Percentiles rank a stretch among this genome's conserved stretches.
phyloP scores from a whole-genome alignment of 108 stramenopile species.

The Nitzschia sp. region DNA sequence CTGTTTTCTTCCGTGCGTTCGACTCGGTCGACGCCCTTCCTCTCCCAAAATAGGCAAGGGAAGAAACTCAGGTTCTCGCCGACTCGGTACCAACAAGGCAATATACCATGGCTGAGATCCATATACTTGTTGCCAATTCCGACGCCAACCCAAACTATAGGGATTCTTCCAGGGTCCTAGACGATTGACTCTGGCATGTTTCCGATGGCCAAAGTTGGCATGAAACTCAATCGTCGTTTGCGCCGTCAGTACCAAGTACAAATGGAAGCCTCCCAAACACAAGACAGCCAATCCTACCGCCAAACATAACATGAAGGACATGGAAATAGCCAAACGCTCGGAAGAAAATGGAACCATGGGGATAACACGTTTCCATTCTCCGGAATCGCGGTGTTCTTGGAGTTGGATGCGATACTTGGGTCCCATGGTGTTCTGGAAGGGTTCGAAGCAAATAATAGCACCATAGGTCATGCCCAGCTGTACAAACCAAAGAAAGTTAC shows the following conservation, averaged over 20 bases:
- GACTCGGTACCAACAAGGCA: conserved; percentile 58
- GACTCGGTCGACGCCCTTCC: conserved; percentile 8
- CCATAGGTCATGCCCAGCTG: conserved; percentile 74
- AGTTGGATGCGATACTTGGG: conserved; percentile 49
- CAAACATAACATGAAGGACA: conserved; percentile 83
- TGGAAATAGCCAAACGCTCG: conserved; percentile 62
- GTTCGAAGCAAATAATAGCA: conserved; percentile 46
- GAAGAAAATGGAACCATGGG: conserved; percentile 57
- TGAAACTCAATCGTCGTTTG: conserved; percentile 94
- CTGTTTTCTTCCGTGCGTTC: no score
- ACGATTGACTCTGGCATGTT: conserved; percentile 31
- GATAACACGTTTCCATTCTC: conserved; percentile 29
- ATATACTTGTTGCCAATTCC: conserved; percentile 80
- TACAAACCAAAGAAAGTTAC: conserved; percentile 87
- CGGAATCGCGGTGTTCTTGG: conserved; percentile 23
- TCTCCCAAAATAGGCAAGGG: conserved; percentile 75
- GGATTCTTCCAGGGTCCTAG: conserved; percentile 64
- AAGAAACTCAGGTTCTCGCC: conserved; percentile 78
- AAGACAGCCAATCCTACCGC: conserved; percentile 73
- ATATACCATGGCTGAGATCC: conserved; percentile 39
- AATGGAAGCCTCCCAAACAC: conserved; percentile 74
- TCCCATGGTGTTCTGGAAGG: conserved; percentile 54
- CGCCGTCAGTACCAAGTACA: conserved; percentile 68
- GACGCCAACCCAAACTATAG: conserved; percentile 62
- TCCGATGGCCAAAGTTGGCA: conserved; percentile 62